Percentiles rank a stretch among this genome's conserved stretches.
Evolutionary conservation across 140 eudicot genomes (phyloP).

Genomic region (Flaveria floridana): DNA sequence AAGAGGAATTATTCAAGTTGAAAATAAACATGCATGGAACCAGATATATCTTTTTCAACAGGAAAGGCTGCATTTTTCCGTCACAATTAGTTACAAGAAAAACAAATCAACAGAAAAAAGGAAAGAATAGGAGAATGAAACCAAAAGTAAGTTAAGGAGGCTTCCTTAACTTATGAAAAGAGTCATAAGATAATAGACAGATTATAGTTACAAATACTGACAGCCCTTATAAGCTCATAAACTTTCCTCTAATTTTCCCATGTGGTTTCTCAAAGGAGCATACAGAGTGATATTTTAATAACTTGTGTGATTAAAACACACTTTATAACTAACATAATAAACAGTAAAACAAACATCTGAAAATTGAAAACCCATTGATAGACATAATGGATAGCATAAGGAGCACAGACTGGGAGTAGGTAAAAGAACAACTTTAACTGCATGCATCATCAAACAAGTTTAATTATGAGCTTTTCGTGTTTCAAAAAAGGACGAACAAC

Average conservation of each 20-base stretch:
- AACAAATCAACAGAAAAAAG: not conserved
- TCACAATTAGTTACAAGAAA: not conserved
- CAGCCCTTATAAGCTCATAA: constrained; percentile 17
- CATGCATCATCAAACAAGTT: constrained; percentile 3
- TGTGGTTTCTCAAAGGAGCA: constrained; percentile 7
- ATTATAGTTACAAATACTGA: constrained; percentile 4
- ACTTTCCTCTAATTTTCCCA: not conserved
- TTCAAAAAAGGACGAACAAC: constrained; percentile 21
- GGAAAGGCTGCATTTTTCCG: not conserved
- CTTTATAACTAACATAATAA: too few species aligned
- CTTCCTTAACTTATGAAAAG: constrained; percentile 6
- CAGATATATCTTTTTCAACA: not conserved
- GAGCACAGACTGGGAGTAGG: constrained; percentile 6
- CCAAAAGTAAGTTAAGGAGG: not conserved
- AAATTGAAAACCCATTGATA: not conserved
- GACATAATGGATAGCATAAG: constrained; percentile 7
- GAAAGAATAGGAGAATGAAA: not conserved
- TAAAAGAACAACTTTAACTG: constrained; percentile 18
- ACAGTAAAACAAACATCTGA: too few species aligned
- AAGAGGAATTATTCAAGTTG: not conserved
- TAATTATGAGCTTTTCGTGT: constrained; percentile 8
- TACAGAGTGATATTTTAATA: not conserved
- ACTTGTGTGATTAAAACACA: too few species aligned
- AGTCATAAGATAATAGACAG: constrained; percentile 3
- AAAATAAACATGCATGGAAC: constrained; percentile 15